phyloP scores from a whole-genome alignment of 1,284 basidiomycete genomes.

The Tranzscheliella williamsii region DNA sequence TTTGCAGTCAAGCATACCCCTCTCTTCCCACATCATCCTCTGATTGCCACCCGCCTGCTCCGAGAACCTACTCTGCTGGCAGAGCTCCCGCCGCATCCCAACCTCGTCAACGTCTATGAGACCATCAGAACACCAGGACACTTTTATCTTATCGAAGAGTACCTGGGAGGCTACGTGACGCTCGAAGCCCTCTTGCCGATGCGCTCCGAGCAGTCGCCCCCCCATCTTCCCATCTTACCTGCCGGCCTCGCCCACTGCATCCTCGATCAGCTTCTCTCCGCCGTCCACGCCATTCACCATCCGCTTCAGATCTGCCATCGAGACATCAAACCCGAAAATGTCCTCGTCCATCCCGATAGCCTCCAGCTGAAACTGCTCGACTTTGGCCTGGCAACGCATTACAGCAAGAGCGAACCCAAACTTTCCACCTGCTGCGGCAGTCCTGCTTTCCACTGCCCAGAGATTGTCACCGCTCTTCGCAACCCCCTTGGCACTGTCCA shows the following conservation, averaged over 20 bases:
- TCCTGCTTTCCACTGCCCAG: constrained; percentile 66
- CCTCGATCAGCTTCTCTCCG: constrained; percentile 66
- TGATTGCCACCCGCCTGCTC: constrained; percentile 66
- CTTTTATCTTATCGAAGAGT: constrained; percentile 68
- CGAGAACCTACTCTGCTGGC: constrained; percentile 67
- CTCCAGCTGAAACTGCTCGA: constrained; percentile 64
- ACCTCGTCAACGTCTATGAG: constrained; percentile 66
- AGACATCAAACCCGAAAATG: constrained; percentile 66
- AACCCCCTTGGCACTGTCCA: constrained; percentile 64
- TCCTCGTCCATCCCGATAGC: constrained; percentile 62
- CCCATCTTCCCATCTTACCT: constrained; percentile 50
- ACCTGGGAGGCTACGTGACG: constrained; percentile 63
- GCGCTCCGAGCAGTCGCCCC: constrained; percentile 24
- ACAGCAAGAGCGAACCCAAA: constrained; percentile 65
- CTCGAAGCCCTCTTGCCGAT: constrained; percentile 55
- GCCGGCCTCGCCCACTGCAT: constrained; percentile 60
- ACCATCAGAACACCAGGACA: constrained; percentile 66
- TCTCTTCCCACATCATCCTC: constrained; percentile 67
- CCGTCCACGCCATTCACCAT: constrained; percentile 65
- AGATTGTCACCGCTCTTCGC: constrained; percentile 65
- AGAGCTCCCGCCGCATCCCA: constrained; percentile 66
- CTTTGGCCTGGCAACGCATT: constrained; percentile 67
- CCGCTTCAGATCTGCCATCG: constrained; percentile 66
- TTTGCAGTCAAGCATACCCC: constrained; percentile 68
- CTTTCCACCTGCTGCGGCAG: constrained; percentile 68